Percentiles rank a stretch among this genome's conserved stretches.
These are phyloP conservation scores for Cystoderma amianthinum DNA, from an alignment of 768 basidiomycete species.

Conservation along the genomic window DNA sequence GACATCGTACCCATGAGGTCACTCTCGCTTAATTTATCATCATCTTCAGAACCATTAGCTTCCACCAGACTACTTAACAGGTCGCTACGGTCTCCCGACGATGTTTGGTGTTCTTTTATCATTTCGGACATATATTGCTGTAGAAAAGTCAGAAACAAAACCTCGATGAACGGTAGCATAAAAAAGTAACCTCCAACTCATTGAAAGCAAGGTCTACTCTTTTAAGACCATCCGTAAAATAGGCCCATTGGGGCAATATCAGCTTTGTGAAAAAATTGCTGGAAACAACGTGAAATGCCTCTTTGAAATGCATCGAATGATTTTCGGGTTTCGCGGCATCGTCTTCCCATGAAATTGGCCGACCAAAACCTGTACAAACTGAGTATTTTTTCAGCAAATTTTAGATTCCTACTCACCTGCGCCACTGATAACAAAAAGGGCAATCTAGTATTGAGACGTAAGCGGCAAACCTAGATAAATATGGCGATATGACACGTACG, in stretches of 20 bases:
- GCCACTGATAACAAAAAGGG: conserved; percentile 36
- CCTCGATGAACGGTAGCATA: not conserved
- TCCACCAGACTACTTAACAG: conserved; percentile 33
- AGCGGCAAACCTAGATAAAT: not conserved
- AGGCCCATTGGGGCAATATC: conserved; percentile 24
- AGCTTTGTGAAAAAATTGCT: conserved; percentile 23
- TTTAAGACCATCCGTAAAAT: conserved; percentile 21
- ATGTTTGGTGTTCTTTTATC: conserved; percentile 26
- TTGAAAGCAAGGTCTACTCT: conserved; percentile 25
- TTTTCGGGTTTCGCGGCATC: conserved; percentile 23
- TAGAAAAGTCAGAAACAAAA: conserved; percentile 24
- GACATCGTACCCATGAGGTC: conserved; percentile 24
- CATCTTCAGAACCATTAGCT: conserved; percentile 29
- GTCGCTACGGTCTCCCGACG: conserved; percentile 30
- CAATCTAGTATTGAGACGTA: conserved; percentile 20
- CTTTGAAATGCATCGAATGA: conserved; percentile 36
- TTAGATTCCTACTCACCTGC: conserved; percentile 22
- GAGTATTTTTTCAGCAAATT: not conserved
- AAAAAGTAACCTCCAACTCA: conserved; percentile 18
- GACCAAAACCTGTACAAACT: conserved; percentile 33
- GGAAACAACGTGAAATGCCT: conserved; percentile 31
- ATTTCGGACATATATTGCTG: conserved; percentile 51
- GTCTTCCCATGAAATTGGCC: conserved; percentile 37
- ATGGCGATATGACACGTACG: conserved; percentile 12
- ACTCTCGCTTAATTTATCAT: conserved; percentile 27